Percentiles rank a stretch among this genome's conserved stretches.
These are phyloP conservation scores for Capsella rubella DNA, from an alignment of 441 rosid genomes.

Conservation along the genomic window DNA sequence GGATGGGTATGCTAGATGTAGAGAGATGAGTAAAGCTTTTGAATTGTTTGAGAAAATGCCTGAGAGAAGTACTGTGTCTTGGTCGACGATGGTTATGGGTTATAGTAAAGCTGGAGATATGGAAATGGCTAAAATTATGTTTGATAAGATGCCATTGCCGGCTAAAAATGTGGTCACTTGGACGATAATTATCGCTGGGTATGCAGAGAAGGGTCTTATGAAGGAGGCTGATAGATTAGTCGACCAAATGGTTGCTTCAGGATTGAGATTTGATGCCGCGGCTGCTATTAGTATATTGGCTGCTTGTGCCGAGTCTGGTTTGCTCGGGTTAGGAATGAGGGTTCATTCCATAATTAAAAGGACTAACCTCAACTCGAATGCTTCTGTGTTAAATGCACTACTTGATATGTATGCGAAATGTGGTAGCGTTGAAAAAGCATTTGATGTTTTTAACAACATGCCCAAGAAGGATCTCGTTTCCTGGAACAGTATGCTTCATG, in stretches of 20 bases:
- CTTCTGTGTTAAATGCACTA: constrained; percentile 70
- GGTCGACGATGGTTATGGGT: constrained; percentile 87
- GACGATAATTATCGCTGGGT: constrained; percentile 88
- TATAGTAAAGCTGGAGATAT: constrained; percentile 76
- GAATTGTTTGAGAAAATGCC: constrained; percentile 75
- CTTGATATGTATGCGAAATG: constrained; percentile 88
- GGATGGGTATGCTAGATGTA: constrained; percentile 78
- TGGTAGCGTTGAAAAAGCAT: constrained; percentile 69
- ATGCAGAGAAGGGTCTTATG: constrained; percentile 67
- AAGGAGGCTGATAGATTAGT: constrained; percentile 65
- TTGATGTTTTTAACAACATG: constrained; percentile 62
- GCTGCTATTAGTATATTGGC: constrained; percentile 70
- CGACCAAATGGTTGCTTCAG: constrained; percentile 59
- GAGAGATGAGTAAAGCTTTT: constrained; percentile 68
- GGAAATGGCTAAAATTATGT: constrained; percentile 79
- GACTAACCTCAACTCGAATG: constrained; percentile 46
- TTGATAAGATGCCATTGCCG: constrained; percentile 73
- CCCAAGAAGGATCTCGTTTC: constrained; percentile 65
- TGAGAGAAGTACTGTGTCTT: constrained; percentile 76
- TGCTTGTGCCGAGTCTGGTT: constrained; percentile 85
- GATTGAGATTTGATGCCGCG: constrained; percentile 63
- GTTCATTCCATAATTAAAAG: constrained; percentile 59
- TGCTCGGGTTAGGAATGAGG: constrained; percentile 69
- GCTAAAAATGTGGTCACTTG: constrained; percentile 75
- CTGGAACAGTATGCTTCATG: constrained; percentile 88